These are phyloP conservation scores for Punica granatum DNA, from an alignment of 345 rosid genomes.

Conservation along the genomic window DNA sequence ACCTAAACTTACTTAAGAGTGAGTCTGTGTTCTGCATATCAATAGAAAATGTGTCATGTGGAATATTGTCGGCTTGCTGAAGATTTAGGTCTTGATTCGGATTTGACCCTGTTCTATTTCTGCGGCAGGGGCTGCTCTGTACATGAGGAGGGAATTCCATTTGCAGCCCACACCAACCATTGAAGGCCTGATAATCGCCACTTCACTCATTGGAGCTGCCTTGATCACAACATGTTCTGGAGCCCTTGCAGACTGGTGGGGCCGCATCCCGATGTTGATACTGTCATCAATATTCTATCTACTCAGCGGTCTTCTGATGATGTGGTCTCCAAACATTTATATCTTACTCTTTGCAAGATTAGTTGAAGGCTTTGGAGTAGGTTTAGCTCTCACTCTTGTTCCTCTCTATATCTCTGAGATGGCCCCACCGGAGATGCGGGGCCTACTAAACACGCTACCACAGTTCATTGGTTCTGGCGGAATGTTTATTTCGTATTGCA, in stretches of 20 bases:
- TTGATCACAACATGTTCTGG: slow-evolving; percentile 83
- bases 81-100: not conserved
- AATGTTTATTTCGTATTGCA: slow-evolving; percentile 83
- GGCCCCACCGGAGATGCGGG: slow-evolving; percentile 95
- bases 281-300: slow-evolving; percentile 66
- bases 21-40: not conserved
- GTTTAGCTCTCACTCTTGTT: slow-evolving; percentile 78
- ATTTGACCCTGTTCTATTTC: slow-evolving; percentile 3
- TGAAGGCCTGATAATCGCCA: slow-evolving; percentile 90
- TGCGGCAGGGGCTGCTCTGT: slow-evolving; percentile 76
- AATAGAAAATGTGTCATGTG: not conserved
- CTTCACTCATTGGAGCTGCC: slow-evolving; percentile 93
- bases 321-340: slow-evolving; percentile 93
- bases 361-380: slow-evolving; percentile 89
- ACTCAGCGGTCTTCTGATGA: slow-evolving; percentile 71
- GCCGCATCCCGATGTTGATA: slow-evolving; percentile 88
- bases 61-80: not conserved
- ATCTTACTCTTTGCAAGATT: slow-evolving; percentile 78
- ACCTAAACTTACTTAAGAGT: not conserved
- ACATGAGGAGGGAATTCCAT: slow-evolving; percentile 77
- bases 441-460: slow-evolving; percentile 80
- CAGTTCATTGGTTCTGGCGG: slow-evolving; percentile 94
- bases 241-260: slow-evolving; percentile 67
- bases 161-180: slow-evolving; percentile 61
- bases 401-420: slow-evolving; percentile 95